Conservation (phyloP, 768 basidiomycete species). For the Agaricus sinodeliciosus region DNA sequence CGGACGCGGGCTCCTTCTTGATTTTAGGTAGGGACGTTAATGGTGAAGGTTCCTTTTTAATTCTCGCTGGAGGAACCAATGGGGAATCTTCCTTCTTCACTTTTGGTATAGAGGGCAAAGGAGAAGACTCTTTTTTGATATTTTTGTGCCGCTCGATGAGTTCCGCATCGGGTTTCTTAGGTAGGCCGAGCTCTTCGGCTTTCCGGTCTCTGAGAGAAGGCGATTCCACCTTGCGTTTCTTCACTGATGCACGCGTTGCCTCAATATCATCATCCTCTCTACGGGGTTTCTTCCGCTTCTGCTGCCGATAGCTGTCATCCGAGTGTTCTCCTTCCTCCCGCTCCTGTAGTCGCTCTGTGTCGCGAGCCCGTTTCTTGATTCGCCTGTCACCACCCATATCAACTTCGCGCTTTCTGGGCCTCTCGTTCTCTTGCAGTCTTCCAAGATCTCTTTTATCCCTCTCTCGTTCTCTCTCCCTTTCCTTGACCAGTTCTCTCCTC, state of each 20-base stretch:
- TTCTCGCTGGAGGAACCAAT: not conserved
- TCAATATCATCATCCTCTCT: slow-evolving; percentile 26
- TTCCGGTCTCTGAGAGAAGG: not conserved
- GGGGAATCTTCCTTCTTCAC: not conserved
- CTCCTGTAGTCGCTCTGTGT: slow-evolving; percentile 13
- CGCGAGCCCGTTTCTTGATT: slow-evolving; percentile 15
- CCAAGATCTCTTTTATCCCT: slow-evolving; percentile 15
- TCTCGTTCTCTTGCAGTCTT: slow-evolving; percentile 15
- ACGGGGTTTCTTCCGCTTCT: slow-evolving; percentile 35
- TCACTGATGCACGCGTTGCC: slow-evolving; percentile 8
- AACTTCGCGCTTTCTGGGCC: slow-evolving; percentile 14
- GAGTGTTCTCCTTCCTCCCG: slow-evolving; percentile 21
- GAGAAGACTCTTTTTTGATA: slow-evolving; percentile 9
- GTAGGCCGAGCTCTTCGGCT: slow-evolving; percentile 12
- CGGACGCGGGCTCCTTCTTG: slow-evolving; percentile 7
- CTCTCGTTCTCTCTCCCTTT: slow-evolving; percentile 5
- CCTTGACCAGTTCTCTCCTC: not conserved
- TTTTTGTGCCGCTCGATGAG: not conserved
- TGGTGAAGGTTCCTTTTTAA: slow-evolving; percentile 10
- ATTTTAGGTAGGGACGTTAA: slow-evolving; percentile 16
- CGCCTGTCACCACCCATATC: slow-evolving; percentile 10
- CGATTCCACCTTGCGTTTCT: slow-evolving; percentile 11
- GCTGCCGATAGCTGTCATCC: slow-evolving; percentile 13
- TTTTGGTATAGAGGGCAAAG: slow-evolving; percentile 8
- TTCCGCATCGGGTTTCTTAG: slow-evolving; percentile 29